Evolutionary conservation across 345 rosid species (phyloP).

Genomic region (Brassica napus): DNA sequence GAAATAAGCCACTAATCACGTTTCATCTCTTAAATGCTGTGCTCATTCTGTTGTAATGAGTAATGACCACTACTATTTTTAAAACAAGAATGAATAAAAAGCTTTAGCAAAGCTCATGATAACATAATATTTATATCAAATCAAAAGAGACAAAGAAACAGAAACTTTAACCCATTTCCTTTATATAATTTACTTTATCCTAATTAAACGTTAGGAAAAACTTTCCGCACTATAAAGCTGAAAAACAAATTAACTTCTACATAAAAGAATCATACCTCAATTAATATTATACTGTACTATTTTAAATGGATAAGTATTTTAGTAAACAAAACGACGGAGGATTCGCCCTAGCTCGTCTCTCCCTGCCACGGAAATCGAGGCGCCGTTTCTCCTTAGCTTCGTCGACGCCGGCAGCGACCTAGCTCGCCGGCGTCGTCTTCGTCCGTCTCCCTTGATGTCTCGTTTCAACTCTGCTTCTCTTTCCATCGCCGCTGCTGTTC

Average conservation of each 20-base stretch:
- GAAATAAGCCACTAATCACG: slow-evolving; percentile 40
- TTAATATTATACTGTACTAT: not conserved
- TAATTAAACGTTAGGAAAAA: not conserved
- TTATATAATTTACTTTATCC: slow-evolving; percentile 9
- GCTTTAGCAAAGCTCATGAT: not conserved
- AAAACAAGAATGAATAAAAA: not conserved
- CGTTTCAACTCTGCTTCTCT: too few species aligned
- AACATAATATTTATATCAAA: slow-evolving; percentile 22
- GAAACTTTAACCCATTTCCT: slow-evolving; percentile 2
- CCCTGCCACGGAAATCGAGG: too few species aligned
- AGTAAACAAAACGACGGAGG: too few species aligned
- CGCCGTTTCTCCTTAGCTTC: too few species aligned
- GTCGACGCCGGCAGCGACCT: too few species aligned
- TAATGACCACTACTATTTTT: slow-evolving; percentile 2
- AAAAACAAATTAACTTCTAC: not conserved
- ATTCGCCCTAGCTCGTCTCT: too few species aligned
- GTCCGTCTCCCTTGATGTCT: too few species aligned
- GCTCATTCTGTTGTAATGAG: slow-evolving; percentile 16
- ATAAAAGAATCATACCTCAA: not conserved
- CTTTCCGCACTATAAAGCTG: slow-evolving; percentile 13
- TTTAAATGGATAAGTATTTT: not conserved
- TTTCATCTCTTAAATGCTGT: slow-evolving; percentile 37
- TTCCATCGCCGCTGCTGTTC: too few species aligned
- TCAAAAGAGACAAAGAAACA: slow-evolving; percentile 14
- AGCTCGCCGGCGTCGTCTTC: too few species aligned